phyloP scores from a whole-genome alignment of 345 rosid genomes.

The Mercurialis annua region DNA sequence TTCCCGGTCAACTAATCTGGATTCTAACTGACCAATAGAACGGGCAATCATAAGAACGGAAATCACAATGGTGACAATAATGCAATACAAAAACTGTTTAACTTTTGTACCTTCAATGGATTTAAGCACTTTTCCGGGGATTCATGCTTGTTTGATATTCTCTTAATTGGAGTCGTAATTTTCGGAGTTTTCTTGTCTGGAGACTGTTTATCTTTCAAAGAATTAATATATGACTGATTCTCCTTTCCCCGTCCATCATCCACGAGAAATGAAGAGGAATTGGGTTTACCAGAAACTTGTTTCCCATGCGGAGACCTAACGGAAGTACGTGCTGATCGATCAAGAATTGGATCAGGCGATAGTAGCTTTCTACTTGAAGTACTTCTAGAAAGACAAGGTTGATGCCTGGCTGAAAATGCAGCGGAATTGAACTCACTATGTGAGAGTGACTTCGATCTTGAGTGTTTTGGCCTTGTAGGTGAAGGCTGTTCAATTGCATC shows the following conservation, averaged over 20 bases:
- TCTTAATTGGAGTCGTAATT: constrained; percentile 49
- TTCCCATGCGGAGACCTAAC: constrained; percentile 41
- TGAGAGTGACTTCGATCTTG: constrained; percentile 70
- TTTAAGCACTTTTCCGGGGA: constrained; percentile 29
- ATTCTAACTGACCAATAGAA: constrained; percentile 52
- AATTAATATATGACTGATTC: constrained; percentile 49
- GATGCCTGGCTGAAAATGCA: constrained; percentile 38
- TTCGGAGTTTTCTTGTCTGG: constrained; percentile 50
- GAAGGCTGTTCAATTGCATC: constrained; percentile 46
- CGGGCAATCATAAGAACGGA: constrained; percentile 9
- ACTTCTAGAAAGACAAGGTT: constrained; percentile 58
- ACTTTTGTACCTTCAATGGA: constrained; percentile 39
- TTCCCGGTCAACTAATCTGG: constrained; percentile 58
- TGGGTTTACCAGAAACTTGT: constrained; percentile 37
- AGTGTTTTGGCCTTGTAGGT: constrained; percentile 51
- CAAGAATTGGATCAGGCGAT: constrained; percentile 37
- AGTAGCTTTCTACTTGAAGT: constrained; percentile 60
- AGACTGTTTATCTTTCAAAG: constrained; percentile 49
- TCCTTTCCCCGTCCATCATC: constrained; percentile 60
- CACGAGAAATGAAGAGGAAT: constrained; percentile 23
- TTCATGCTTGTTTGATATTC: constrained; percentile 33
- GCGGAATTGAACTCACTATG: constrained; percentile 52
- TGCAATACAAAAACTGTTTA: background rate
- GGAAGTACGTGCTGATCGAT: constrained; percentile 30
- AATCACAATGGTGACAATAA: background rate